Base-by-base conservation (phyloP, 2,329 filamentous ascomycete genomes). In the Phaeosphaeria sp. region DNA sequence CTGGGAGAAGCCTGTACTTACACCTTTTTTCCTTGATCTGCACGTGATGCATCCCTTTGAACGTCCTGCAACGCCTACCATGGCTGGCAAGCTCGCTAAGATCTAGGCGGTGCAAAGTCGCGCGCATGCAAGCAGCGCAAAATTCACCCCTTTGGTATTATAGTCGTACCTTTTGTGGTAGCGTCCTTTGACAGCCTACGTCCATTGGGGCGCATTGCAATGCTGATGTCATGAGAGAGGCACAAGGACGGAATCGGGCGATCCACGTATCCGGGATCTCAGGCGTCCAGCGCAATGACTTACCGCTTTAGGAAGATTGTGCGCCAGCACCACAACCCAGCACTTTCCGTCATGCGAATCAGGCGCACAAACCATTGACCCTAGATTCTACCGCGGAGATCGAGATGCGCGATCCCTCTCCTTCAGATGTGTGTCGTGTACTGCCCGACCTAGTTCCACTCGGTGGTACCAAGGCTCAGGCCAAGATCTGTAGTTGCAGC, bases 11-110 rank as follows among this genome's bases (percentile, higher is more conserved):
- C 53, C n/a, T 11, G 17, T 13, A 54, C 81, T 62, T 77, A 86
- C 86, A 71, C 86, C 87, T 59, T 88, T 86, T 72, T 87, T 81
- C 51, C 86, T 66, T 27, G 60, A 66, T 23, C 72, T 54, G 48
- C 73, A 76, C 0, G 69, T 74, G 15, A 66, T 58, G 52, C 73
- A 76, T 3, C 69, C 73, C 50, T 76, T 75, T 7, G 73, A 76
- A 42, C 72, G 62, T 11, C 73, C 73, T 13, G 69, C 58, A n/a
- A 72, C 59, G 18, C 67, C 67, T 1, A 70, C 67, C 67, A 70
- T 70, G n/a, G 17, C 23, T 27, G 42, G 20, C 42, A 4, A 3
- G n/a, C 30, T 36, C 7, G 10, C 33, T 20, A 15, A 10, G 10
- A 25, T n/a, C 5, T 10, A 46, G 11, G 5, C 44, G 44, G 17